Base-by-base conservation (phyloP, 225 moss, liverwort and hornwort species). In the Marchantia paleacea region DNA sequence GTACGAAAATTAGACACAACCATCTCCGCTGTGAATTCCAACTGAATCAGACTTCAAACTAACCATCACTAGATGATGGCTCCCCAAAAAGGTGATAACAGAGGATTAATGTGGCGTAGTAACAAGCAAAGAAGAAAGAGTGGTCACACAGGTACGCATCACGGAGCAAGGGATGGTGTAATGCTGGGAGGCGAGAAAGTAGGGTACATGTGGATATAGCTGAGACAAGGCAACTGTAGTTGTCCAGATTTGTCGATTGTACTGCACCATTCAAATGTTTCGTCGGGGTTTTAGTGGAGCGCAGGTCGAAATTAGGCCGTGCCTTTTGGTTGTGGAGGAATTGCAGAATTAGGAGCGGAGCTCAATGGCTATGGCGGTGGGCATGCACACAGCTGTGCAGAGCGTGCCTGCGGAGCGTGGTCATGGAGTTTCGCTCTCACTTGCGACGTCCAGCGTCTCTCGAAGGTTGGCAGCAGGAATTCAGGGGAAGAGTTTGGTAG, bases 361-460 rank as follows among this genome's bases (percentile, higher is more conserved):
- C 24, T 52, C 39, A 9, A 47, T 52, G 55, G 55, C 55, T 26
- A 75, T 75, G 75, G 75, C 75, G 75, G 30, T 75, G 31, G 29
- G 57, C 31, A 58, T 54, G 75, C 58, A 57, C 28, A 74, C 10
- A 2, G 12, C 1, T 50, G 26, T 24, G 74, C 54, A 26, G 16
- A 28, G 74, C 26, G 54, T 74, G 25, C 26, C 7, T 1, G 53
- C 71, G 51, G 73, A 26, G 52, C 26, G 10, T 22, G 8, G 73
- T 53, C 28, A 28, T 52, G 73, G 73, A 53, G 24, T 29, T 39
- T 25, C 24, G 51, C 52, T 73, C 52, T 52, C 19, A 7, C 20
- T 12, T 25, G 12, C 51, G 52, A 22, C 11, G 3, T n/a, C 29
- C 7, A 24, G 20, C 5, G 39, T 39, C 14, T 13, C 47, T 25